phyloP scores from a whole-genome alignment of 2,329 filamentous ascomycete genomes.

The Escovopsis sp. region DNA sequence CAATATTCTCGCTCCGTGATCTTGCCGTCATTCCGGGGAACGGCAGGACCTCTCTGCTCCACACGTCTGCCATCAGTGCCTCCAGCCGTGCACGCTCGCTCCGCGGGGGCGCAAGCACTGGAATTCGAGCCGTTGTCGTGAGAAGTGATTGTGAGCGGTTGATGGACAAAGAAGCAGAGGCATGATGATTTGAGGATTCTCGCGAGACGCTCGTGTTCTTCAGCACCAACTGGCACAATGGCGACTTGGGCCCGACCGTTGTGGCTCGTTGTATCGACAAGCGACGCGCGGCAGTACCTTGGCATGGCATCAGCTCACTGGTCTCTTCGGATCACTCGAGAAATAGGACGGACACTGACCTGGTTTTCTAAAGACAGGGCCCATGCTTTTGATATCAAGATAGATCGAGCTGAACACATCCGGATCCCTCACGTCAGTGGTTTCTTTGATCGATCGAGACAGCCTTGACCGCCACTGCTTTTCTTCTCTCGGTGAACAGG shows the following conservation, averaged over 20 bases:
- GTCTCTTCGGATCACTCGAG: background rate
- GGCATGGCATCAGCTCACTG: background rate
- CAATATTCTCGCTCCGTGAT: conserved; percentile 53
- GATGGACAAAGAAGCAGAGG: conserved; percentile 36
- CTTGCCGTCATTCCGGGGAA: conserved; percentile 65
- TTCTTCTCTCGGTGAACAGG: conserved; percentile 70
- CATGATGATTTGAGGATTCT: conserved; percentile 28
- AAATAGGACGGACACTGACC: conserved; percentile 23
- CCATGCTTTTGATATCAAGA: conserved; percentile 58
- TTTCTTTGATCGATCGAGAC: conserved; percentile 32
- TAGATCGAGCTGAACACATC: conserved; percentile 48
- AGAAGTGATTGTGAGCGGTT: conserved; percentile 68
- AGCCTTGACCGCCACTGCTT: conserved; percentile 64
- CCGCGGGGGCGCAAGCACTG: conserved; percentile 59
- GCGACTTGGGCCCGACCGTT: conserved; percentile 53
- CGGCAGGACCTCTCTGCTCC: conserved; percentile 67
- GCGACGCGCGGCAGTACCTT: conserved; percentile 47
- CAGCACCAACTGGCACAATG: conserved; percentile 64
- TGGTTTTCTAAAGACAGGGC: conserved; percentile 59
- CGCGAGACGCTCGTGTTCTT: conserved; percentile 66
- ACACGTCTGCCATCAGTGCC: conserved; percentile 58
- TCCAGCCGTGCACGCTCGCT: conserved; percentile 69
- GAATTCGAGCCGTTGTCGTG: conserved; percentile 49
- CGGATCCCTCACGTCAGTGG: conserved; percentile 30
- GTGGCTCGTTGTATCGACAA: conserved; percentile 69